Evolutionary conservation across 108 stramenopile species (phyloP), one percentile per base, ranked within the genome.

Genomic region (Nitzschia sp.): DNA sequence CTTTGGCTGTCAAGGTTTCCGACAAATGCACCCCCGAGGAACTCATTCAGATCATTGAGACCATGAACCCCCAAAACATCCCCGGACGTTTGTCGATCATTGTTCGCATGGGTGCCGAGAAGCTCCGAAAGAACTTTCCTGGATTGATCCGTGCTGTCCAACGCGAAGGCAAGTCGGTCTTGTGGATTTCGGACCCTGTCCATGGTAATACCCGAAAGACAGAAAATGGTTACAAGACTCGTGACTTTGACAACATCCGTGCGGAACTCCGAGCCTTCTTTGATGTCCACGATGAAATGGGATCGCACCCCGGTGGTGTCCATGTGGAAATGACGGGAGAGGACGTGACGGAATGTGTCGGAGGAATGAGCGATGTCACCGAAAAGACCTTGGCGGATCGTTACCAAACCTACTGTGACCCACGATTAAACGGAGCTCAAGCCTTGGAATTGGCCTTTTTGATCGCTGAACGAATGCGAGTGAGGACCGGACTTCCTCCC

Each of bases 121-220:
- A 97, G 80, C 71, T 99, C 53, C 80, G 96, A 41, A 84, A 91
- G 71, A 91, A 97, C 63, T 81, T 99, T 28, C 99, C 99, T 21
- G 95, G 91, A 29, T 74, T 99, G 22, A 97, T 99, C 76, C 89
- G 93, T 32, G 98, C 97, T 22, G 97, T 99, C 19, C 97, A 98
- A 75, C 80, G 91, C 36, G 96, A 94, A 68, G 96, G 97, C 28
- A 94, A 92, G 76, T 82, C 87, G 26, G 99, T 98, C 22, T 75
- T 97, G 62, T 99, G 98, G 97, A 85, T 93, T 63, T 94, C 88
- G 59, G 96, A 97, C 70, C 98, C 97, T 44, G 96, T 98, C 29
- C 99, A 99, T 73, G 99, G 97, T 36, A 99, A 99, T 83, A 98
- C 98, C 17, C 87, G 85, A 77, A 98, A 96, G 84, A 93, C 97